These are phyloP conservation scores for Blastocystis sp. DNA, from an alignment of 352 stramenopile species.

Conservation along the genomic window DNA sequence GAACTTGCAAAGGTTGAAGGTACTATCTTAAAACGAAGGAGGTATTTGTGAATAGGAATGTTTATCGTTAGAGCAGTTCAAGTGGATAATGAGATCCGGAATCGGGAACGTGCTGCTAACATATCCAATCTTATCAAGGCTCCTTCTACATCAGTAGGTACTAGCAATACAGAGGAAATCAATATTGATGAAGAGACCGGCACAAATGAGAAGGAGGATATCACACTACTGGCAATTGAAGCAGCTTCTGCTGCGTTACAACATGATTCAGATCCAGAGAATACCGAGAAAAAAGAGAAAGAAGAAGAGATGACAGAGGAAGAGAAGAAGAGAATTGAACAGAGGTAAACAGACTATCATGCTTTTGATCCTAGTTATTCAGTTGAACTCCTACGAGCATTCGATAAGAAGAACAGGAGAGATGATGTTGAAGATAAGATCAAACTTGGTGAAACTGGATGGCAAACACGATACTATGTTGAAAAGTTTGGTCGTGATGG, in stretches of 20 bases:
- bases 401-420: conserved; percentile 66
- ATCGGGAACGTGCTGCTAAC: conserved; percentile 22
- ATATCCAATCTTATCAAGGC: conserved; percentile 4
- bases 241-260: background rate
- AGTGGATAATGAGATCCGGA: conserved; percentile 4
- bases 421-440: conserved; percentile 83
- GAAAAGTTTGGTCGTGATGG: conserved; percentile 68
- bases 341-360: background rate
- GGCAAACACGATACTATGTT: conserved; percentile 85
- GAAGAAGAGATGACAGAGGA: conserved; percentile 64
- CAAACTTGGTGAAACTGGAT: conserved; percentile 84
- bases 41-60: background rate
- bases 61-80: conserved; percentile 57
- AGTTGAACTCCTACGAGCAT: conserved; percentile 64
- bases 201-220: background rate
- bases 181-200: background rate
- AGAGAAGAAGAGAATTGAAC: conserved; percentile 70
- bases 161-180: conserved; percentile 45
- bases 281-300: background rate
- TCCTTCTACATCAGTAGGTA: conserved; percentile 3
- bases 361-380: background rate
- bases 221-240: background rate
- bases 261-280: background rate
- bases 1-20: conserved; percentile 84
- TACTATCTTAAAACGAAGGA: conserved; percentile 64